A percentile compares a stretch with the other conserved stretches of the same genome.
Evolutionary conservation across 1,284 basidiomycete genomes (phyloP).

Genomic region (Leccinum fallax): DNA sequence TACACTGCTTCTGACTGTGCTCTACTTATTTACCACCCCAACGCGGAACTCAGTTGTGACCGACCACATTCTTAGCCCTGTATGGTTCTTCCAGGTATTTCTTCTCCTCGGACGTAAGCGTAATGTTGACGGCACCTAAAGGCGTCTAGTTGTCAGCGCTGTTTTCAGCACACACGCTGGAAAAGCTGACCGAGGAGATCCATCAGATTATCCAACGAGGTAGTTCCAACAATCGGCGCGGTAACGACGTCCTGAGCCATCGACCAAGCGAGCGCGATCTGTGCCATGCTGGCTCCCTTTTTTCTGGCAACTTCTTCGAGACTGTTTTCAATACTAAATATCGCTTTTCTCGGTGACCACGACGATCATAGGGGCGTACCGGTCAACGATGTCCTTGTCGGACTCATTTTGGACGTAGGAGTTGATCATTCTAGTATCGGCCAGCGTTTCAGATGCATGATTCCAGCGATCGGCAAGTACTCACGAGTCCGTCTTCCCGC

Average conservation of each 20-base stretch:
- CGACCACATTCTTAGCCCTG: slow-evolving; percentile 33
- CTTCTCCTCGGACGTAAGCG: slow-evolving; percentile 47
- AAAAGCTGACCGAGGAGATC: slow-evolving; percentile 39
- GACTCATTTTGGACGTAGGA: slow-evolving; percentile 24
- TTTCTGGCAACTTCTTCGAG: slow-evolving; percentile 47
- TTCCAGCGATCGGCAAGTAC: neutral
- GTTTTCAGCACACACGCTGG: slow-evolving; percentile 19
- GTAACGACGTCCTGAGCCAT: slow-evolving; percentile 38
- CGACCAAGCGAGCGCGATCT: slow-evolving; percentile 49
- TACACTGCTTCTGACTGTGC: neutral
- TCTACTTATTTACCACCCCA: neutral
- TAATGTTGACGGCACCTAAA: slow-evolving; percentile 36
- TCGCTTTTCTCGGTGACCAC: neutral
- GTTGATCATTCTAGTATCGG: slow-evolving; percentile 17
- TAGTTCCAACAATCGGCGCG: slow-evolving; percentile 49
- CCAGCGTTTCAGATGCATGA: neutral
- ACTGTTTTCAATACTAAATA: slow-evolving; percentile 13
- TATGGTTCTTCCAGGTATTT: slow-evolving; percentile 46
- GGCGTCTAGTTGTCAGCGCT: neutral
- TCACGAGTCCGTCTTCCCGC: slow-evolving; percentile 33
- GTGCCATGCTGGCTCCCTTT: slow-evolving; percentile 46
- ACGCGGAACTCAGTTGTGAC: slow-evolving; percentile 20
- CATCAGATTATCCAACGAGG: slow-evolving; percentile 42
- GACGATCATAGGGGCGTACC: slow-evolving; percentile 14
- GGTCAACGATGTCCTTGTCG: slow-evolving; percentile 26